These are phyloP conservation scores for Eucalyptus cloeziana DNA, from an alignment of 345 rosid genomes.

Conservation along the genomic window DNA sequence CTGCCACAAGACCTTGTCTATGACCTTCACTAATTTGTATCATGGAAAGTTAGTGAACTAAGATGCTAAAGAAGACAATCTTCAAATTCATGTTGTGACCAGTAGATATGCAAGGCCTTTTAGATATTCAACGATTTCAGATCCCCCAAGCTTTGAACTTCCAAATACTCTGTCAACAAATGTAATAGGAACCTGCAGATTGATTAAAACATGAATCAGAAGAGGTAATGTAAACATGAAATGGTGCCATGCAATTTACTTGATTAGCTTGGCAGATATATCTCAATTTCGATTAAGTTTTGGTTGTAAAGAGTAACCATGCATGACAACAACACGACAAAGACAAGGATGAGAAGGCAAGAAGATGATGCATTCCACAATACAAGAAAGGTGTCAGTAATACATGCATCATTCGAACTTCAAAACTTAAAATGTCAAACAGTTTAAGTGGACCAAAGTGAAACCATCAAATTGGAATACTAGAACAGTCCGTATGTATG, in stretches of 20 bases:
- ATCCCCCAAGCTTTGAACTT: conserved; percentile 96
- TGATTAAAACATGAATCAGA: not conserved
- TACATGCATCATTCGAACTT: not conserved
- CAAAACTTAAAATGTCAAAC: not conserved
- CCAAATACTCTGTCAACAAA: conserved; percentile 93
- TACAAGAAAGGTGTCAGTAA: not conserved
- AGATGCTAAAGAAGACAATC: not conserved
- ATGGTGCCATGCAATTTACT: not conserved
- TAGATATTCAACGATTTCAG: conserved; percentile 89
- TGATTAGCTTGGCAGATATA: not conserved
- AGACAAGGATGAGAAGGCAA: not conserved
- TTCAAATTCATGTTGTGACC: conserved; percentile 45
- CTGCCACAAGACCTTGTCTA: not conserved
- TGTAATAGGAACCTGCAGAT: conserved; percentile 83
- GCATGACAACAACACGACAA: not conserved
- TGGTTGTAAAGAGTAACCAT: not conserved
- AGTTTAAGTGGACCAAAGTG: not conserved
- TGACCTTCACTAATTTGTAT: not conserved
- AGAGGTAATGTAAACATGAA: not conserved
- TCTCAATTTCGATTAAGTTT: not conserved
- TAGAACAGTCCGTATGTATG: not conserved
- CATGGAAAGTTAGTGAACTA: not conserved
- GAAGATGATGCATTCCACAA: not conserved
- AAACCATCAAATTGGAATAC: not conserved
- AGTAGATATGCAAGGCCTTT: conserved; percentile 83